phyloP scores from a whole-genome alignment of 2,329 filamentous ascomycete species.

The Coniochaeta ligniaria region DNA sequence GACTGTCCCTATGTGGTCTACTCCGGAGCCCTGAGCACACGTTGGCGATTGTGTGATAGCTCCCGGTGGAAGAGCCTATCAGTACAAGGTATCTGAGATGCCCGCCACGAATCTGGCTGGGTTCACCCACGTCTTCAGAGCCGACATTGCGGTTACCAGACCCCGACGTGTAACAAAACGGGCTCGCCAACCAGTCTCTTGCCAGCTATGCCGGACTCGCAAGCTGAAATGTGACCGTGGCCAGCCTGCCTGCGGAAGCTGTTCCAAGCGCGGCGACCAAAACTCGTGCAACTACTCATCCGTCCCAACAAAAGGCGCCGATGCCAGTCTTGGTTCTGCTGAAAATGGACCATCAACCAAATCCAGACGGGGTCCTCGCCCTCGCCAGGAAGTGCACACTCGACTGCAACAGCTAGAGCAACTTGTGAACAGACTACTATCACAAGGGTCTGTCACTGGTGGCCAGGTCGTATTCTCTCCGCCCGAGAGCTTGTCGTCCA shows the following conservation, averaged over 20 bases:
- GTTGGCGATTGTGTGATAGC: background rate
- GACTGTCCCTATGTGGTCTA: background rate
- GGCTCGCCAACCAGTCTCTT: slow-evolving; percentile 33
- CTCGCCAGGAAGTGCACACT: slow-evolving; percentile 28
- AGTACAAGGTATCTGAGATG: background rate
- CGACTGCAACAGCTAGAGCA: slow-evolving; percentile 32
- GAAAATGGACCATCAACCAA: background rate
- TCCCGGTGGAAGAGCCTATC: too few species aligned
- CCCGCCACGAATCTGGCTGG: slow-evolving; percentile 4
- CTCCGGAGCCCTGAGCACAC: background rate
- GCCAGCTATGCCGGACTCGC: slow-evolving; percentile 31
- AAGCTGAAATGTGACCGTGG: slow-evolving; percentile 35
- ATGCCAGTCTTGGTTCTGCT: background rate
- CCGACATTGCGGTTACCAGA: slow-evolving; percentile 18
- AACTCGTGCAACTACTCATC: slow-evolving; percentile 23
- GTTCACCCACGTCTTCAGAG: slow-evolving; percentile 28
- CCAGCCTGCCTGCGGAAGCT: slow-evolving; percentile 30
- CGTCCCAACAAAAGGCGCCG: background rate
- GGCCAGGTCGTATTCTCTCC: background rate
- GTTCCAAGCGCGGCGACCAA: slow-evolving; percentile 28
- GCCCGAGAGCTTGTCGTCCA: background rate
- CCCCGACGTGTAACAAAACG: slow-evolving; percentile 26
- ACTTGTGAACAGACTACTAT: slow-evolving; percentile 27
- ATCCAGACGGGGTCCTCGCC: background rate
- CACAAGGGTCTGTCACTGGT: background rate